Evolutionary conservation across 2,329 filamentous ascomycete genomes (phyloP).

Genomic region (Epichloe bromicola): DNA sequence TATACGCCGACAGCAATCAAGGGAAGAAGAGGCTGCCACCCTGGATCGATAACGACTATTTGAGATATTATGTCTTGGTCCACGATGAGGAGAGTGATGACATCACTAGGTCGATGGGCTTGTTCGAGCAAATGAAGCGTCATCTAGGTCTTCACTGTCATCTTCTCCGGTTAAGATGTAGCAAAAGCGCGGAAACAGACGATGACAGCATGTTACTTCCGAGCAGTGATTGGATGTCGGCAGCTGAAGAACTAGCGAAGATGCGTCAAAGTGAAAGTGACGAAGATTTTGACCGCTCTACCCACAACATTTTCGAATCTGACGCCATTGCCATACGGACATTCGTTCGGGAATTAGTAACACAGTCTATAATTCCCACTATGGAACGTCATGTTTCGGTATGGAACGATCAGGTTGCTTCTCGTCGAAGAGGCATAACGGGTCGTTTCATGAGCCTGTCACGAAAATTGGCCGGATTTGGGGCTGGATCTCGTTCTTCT

Average conservation of each 20-base stretch:
- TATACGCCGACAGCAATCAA: slow-evolving; percentile 76
- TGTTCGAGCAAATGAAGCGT: slow-evolving; percentile 99
- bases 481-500: slow-evolving; percentile 48
- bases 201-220: slow-evolving; percentile 80
- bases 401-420: slow-evolving; percentile 97
- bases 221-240: slow-evolving; percentile 77
- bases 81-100: slow-evolving; percentile 95
- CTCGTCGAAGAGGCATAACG: slow-evolving; percentile 72
- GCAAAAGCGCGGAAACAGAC: slow-evolving; percentile 75
- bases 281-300: slow-evolving; percentile 56
- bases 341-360: slow-evolving; percentile 89
- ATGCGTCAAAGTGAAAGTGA: slow-evolving; percentile 55
- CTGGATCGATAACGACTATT: slow-evolving; percentile 85
- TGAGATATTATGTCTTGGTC: slow-evolving; percentile 91
- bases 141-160: slow-evolving; percentile 95
- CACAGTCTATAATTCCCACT: slow-evolving; percentile 83
- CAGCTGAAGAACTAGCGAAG: slow-evolving; percentile 68
- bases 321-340: slow-evolving; percentile 79
- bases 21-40: slow-evolving; percentile 60
- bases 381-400: slow-evolving; percentile 88
- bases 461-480: slow-evolving; percentile 78
- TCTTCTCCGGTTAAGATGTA: slow-evolving; percentile 71
- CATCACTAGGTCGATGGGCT: slow-evolving; percentile 72
- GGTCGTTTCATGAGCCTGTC: slow-evolving; percentile 93
- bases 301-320: slow-evolving; percentile 78